Evolutionary conservation across 2,329 filamentous ascomycete genomes (phyloP).

Genomic region (Trichothecium sympodiale): DNA sequence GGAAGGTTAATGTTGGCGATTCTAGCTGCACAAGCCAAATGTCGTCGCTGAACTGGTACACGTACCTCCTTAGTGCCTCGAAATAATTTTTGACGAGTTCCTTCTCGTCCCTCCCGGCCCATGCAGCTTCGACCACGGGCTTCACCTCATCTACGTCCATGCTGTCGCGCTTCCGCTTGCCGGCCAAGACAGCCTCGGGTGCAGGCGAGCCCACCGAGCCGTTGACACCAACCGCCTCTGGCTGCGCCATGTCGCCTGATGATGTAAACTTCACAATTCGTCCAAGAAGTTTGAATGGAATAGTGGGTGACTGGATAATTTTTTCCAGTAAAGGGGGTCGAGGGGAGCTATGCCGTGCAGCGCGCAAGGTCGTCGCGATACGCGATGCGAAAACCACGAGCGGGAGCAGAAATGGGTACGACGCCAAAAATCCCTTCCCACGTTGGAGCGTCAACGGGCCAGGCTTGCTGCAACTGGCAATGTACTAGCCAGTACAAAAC

Average conservation of each 20-base stretch:
- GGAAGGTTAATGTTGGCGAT: neutral
- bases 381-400: slow-evolving; percentile 18
- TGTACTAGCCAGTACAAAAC: too few relatives aligned
- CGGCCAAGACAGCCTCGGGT: slow-evolving; percentile 21
- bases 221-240: slow-evolving; percentile 26
- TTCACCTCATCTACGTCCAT: slow-evolving; percentile 25
- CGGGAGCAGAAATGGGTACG: slow-evolving; percentile 24
- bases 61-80: slow-evolving; percentile 26
- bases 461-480: too few relatives aligned
- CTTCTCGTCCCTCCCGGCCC: slow-evolving; percentile 17
- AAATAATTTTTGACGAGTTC: slow-evolving; percentile 26
- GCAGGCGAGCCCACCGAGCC: slow-evolving; percentile 25
- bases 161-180: slow-evolving; percentile 50
- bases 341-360: too few relatives aligned
- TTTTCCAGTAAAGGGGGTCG: neutral
- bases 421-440: slow-evolving; percentile 26
- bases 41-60: slow-evolving; percentile 4
- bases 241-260: slow-evolving; percentile 27
- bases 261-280: too few relatives aligned
- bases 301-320: neutral
- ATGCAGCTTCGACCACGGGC: slow-evolving; percentile 10
- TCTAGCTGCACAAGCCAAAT: neutral
- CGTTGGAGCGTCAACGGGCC: slow-evolving; percentile 8
- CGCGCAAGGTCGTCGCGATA: slow-evolving; percentile 21
- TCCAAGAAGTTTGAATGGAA: neutral